These are phyloP conservation scores for Artemisia annua DNA, from an alignment of 129 eudicot species.

Conservation along the genomic window DNA sequence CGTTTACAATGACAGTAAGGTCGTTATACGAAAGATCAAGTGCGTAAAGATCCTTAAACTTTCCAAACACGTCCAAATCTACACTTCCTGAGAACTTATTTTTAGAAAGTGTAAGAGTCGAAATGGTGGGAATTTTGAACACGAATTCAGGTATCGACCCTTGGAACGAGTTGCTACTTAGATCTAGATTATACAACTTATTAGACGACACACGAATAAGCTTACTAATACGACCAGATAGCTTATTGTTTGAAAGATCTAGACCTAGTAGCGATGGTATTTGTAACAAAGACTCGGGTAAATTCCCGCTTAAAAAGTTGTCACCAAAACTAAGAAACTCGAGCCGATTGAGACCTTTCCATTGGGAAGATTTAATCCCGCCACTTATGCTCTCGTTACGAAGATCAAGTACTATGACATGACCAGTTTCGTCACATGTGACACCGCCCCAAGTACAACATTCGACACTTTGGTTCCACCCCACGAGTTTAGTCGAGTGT, in stretches of 20 bases:
- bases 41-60: neutral
- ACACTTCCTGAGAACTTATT: neutral
- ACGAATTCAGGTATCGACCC: neutral
- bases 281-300: constrained; percentile 45
- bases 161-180: neutral
- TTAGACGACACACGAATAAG: neutral
- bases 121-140: neutral
- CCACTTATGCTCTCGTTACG: constrained; percentile 30
- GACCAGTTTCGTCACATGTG: constrained; percentile 31
- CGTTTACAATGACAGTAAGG: neutral
- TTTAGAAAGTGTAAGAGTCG: neutral
- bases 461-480: constrained; percentile 33
- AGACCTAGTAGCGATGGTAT: constrained; percentile 40
- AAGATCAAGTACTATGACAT: constrained; percentile 29
- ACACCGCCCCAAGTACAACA: constrained; percentile 50
- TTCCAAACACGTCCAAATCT: neutral
- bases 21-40: neutral
- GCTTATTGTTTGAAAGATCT: constrained; percentile 40
- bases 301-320: constrained; percentile 39
- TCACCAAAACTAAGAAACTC: constrained; percentile 32
- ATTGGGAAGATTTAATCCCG: constrained; percentile 32
- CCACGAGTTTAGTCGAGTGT: constrained; percentile 35
- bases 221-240: constrained; percentile 38
- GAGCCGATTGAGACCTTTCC: constrained; percentile 45
- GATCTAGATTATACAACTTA: neutral